phyloP scores from a whole-genome alignment of 176 grass and related monocot species.

The Typha latifolia region DNA sequence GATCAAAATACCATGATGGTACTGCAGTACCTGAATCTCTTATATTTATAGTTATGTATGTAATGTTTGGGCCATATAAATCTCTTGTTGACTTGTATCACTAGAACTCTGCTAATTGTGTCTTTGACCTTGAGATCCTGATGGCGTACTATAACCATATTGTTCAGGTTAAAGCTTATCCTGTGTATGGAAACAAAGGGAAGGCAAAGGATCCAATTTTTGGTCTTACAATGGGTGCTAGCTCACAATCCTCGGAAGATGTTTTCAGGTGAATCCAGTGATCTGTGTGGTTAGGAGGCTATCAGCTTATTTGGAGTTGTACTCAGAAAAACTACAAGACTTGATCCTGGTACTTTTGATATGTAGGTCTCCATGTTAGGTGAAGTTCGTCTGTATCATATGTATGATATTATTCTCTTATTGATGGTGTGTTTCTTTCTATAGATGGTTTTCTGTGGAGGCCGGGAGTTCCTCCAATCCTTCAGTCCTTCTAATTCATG shows the following conservation, averaged over 20 bases:
- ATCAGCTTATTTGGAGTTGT: constrained; percentile 22
- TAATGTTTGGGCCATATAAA: neutral
- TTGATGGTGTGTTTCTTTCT: constrained; percentile 10
- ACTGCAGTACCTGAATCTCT: no score
- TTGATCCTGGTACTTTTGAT: constrained; percentile 18
- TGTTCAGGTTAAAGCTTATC: constrained; percentile 71
- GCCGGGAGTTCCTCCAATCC: constrained; percentile 60
- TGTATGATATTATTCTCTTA: constrained; percentile 6
- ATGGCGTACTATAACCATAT: neutral
- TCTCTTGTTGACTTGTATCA: neutral
- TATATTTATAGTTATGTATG: neutral
- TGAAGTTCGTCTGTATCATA: constrained; percentile 8
- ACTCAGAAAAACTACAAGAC: constrained; percentile 25
- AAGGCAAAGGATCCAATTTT: constrained; percentile 95
- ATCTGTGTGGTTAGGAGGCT: constrained; percentile 36
- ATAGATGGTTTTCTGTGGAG: constrained; percentile 86
- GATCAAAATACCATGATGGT: no score
- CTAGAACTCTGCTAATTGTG: neutral
- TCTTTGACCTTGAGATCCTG: neutral
- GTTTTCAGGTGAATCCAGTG: constrained; percentile 74
- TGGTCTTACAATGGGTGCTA: constrained; percentile 81
- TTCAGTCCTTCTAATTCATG: constrained; percentile 67
- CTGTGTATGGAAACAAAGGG: constrained; percentile 62
- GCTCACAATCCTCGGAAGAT: constrained; percentile 62
- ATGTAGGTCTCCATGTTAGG: constrained; percentile 16